Evolutionary conservation across 306 rosid species (phyloP), one percentile per base, ranked within the genome.

Genomic region (Pyrus betulifolia): DNA sequence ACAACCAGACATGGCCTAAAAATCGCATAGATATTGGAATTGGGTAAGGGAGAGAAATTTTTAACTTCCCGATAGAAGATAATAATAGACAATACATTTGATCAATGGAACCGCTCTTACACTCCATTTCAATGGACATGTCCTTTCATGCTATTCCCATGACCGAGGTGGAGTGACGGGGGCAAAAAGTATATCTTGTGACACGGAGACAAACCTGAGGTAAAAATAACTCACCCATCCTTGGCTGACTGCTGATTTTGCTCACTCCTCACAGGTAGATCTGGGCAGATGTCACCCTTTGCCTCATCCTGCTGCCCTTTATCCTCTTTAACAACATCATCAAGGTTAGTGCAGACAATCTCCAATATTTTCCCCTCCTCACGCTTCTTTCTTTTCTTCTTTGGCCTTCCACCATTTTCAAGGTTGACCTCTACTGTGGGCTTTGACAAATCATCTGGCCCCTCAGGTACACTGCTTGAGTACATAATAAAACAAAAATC

Each of bases 351-450:
- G 54, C 67, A 65, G 27, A 65, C 73, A 51, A 69, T 23, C 55
- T 76, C 66, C 66, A 38, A 59, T 65, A 40, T 55, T 67, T 79
- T 84, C 46, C 67, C 85, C 72, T 80, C 79, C 52, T 8, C 55
- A 38, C 38, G 79, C 31, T 76, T 81, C 83, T 83, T 85, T 80
- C 76, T 85, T 75, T 69, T 88, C 85, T 74, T 86, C 78, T 86
- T 90, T 59, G 72, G 75, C 68, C 79, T 74, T 70, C 76, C 74
- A 61, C 58, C 68, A 63, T 69, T 82, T 80, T 71, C 83, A 65
- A 74, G 75, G 38, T 52, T 72, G 31, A 11, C 75, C 55, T 71
- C 82, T 38, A 68, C 22, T 25, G 72, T 72, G 76, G 83, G 84
- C 66, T 74, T 51, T 42, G 69, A 82, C 57, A 66, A 72, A 59